phyloP scores from a whole-genome alignment of 2,329 filamentous ascomycete genomes.

The Aspergillus pseudoterreus region DNA sequence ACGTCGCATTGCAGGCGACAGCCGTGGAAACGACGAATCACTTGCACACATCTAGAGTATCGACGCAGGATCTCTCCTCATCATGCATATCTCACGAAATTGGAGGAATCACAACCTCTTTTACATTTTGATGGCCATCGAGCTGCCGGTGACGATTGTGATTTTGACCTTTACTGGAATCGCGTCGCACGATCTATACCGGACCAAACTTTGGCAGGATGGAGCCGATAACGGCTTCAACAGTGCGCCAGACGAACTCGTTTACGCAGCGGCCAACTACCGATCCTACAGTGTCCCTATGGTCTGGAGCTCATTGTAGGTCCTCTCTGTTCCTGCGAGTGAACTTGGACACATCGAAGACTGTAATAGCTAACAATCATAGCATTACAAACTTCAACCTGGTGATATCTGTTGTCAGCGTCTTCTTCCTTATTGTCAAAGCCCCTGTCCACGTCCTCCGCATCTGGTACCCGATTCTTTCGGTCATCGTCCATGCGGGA shows the following conservation, averaged over 20 bases:
- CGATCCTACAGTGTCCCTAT: conserved; percentile 50
- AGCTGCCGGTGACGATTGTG: conserved; percentile 56
- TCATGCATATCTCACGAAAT: conserved; percentile 49
- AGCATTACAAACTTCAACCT: conserved; percentile 61
- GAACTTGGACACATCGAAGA: not conserved
- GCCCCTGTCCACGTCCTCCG: conserved; percentile 54
- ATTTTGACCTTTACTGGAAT: conserved; percentile 60
- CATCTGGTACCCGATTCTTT: conserved; percentile 55
- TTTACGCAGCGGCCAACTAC: conserved; percentile 61
- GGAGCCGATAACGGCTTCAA: conserved; percentile 61
- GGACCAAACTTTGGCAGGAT: conserved; percentile 60
- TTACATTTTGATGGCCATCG: conserved; percentile 51
- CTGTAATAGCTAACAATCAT: conserved; percentile 11
- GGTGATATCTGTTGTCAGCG: conserved; percentile 57
- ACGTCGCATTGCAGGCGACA: not conserved
- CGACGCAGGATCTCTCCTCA: conserved; percentile 10
- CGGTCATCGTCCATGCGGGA: conserved; percentile 49
- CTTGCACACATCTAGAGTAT: not conserved
- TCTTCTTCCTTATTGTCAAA: conserved; percentile 60
- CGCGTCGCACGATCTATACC: conserved; percentile 58
- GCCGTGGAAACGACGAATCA: too few species aligned
- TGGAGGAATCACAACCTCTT: conserved; percentile 53
- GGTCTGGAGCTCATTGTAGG: conserved; percentile 61
- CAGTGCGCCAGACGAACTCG: conserved; percentile 52
- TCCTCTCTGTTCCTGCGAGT: not conserved